Evolutionary conservation across 768 basidiomycete genomes (phyloP).

Genomic region (Russula emetica): DNA sequence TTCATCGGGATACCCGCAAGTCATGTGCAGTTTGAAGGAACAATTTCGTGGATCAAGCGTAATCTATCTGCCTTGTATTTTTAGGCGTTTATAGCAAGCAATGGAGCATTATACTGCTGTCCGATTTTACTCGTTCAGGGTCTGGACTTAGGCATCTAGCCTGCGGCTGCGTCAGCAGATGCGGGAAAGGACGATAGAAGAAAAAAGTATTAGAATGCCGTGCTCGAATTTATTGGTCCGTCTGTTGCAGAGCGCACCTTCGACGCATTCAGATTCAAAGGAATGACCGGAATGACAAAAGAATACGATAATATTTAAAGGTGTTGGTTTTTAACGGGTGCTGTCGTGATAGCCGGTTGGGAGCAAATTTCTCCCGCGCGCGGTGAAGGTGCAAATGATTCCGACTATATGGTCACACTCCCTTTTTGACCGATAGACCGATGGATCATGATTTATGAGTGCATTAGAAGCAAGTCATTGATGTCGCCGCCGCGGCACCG

Average conservation of each 20-base stretch:
- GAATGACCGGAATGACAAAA: no score
- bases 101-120: not conserved
- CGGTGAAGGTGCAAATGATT: no score
- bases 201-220: not conserved
- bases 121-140: not conserved
- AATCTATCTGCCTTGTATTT: not conserved
- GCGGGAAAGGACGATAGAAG: not conserved
- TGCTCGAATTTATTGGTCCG: not conserved
- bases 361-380: no score
- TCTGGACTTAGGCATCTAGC: no score
- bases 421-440: no score
- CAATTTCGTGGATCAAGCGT: not conserved
- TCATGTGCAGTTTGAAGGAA: not conserved
- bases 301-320: not conserved
- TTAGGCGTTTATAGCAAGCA: not conserved
- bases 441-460: no score
- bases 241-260: not conserved
- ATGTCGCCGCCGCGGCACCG: no score
- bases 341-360: no score
- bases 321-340: not conserved
- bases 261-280: no score
- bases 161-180: not conserved
- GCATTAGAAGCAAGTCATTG: no score
- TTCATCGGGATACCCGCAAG: not conserved
- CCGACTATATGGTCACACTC: no score